A percentile compares a stretch with the other conserved stretches of the same genome.
Conservation (phyloP, 495 filamentous ascomycete genomes). For the Saxophila tyrrhenica region DNA sequence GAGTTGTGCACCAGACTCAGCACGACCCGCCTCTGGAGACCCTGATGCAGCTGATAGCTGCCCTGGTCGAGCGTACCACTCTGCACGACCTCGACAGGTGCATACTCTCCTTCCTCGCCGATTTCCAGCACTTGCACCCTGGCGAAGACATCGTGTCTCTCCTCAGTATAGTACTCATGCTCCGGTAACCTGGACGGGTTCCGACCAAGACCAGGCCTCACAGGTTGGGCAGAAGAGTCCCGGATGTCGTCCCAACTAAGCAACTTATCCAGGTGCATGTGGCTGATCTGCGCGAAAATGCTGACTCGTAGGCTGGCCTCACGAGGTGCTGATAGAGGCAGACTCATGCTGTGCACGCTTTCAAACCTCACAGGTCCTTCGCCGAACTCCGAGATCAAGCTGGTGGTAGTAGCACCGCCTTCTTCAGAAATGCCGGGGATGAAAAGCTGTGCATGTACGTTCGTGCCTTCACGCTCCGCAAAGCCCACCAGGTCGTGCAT, state of each 20-base stretch:
- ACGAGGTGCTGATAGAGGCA: slow-evolving; percentile 73
- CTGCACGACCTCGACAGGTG: slow-evolving; percentile 87
- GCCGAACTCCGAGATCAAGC: slow-evolving; percentile 89
- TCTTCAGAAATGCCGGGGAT: slow-evolving; percentile 87
- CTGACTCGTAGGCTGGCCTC: slow-evolving; percentile 73
- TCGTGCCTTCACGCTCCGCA: slow-evolving; percentile 87
- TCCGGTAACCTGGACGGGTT: slow-evolving; percentile 65
- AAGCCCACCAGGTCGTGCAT: slow-evolving; percentile 97
- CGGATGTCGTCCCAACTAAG: slow-evolving; percentile 99
- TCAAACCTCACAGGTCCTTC: slow-evolving; percentile 92
- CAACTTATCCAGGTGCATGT: slow-evolving; percentile 93
- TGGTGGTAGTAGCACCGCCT: slow-evolving; percentile 82
- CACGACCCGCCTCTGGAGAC: slow-evolving; percentile 77
- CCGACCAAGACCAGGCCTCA: slow-evolving; percentile 14
- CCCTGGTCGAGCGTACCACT: slow-evolving; percentile 68
- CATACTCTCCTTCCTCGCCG: slow-evolving; percentile 79
- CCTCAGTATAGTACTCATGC: slow-evolving; percentile 81
- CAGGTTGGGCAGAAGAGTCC: slow-evolving; percentile 49
- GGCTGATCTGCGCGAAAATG: slow-evolving; percentile 80
- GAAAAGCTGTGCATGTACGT: slow-evolving; percentile 93
- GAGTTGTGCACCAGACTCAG: slow-evolving; percentile 83
- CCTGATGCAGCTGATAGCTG: slow-evolving; percentile 89
- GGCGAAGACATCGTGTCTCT: slow-evolving; percentile 86
- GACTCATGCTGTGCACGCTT: slow-evolving; percentile 96
- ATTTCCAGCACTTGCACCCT: slow-evolving; percentile 80